Conservation (phyloP, 73 alveolate species). For the Paramecium pentaurelia region DNA sequence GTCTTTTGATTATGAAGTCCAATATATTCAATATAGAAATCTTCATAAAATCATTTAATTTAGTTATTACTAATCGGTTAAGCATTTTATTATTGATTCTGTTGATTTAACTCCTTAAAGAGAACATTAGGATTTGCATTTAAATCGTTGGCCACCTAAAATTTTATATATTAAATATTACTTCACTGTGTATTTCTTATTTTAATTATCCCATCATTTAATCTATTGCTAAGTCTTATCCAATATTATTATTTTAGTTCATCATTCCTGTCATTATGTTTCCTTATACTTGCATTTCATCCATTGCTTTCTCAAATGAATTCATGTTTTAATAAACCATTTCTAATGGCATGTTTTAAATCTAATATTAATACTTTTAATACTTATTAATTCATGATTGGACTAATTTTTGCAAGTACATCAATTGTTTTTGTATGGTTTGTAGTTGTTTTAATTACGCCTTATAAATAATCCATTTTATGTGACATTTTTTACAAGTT, state of each 20-base stretch:
- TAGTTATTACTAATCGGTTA: neutral
- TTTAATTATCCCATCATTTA: constrained; percentile 33
- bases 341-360: constrained; percentile 1
- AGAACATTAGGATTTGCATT: constrained; percentile 21
- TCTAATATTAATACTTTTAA: neutral
- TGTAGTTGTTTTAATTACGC: neutral
- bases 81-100: neutral
- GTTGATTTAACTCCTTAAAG: neutral
- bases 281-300: constrained; percentile 13
- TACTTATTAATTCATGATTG: neutral
- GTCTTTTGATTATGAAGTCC: constrained; percentile 4
- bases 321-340: constrained; percentile 5
- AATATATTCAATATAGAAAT: neutral
- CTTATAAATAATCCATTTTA: constrained; percentile 22
- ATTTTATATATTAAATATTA: neutral
- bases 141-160: constrained; percentile 22
- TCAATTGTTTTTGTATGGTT: neutral
- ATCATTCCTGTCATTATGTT: constrained; percentile 24
- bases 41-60: constrained; percentile 20
- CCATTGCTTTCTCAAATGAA: constrained; percentile 25
- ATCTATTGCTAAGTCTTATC: neutral
- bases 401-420: neutral
- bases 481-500: neutral
- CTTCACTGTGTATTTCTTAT: constrained; percentile 17
- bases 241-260: neutral